These are phyloP conservation scores for Penicillium sclerotigenum DNA, from an alignment of 2,329 filamentous ascomycete species.

Conservation along the genomic window DNA sequence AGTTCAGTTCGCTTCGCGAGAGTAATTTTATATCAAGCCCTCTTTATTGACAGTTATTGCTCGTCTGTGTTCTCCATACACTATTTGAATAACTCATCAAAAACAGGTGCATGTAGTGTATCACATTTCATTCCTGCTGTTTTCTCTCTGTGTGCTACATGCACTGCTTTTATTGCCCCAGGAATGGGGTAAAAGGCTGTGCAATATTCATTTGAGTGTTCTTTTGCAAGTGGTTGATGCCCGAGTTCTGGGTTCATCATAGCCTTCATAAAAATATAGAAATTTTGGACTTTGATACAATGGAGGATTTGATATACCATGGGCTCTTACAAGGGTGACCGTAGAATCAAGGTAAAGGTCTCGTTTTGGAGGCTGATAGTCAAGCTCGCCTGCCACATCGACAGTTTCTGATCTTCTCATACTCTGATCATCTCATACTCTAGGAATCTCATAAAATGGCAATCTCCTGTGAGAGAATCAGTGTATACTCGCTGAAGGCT, in stretches of 20 bases:
- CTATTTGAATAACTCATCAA: background rate
- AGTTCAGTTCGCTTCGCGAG: too few species aligned
- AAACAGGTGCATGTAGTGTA: background rate
- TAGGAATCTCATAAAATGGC: too few species aligned
- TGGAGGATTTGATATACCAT: background rate
- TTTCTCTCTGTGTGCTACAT: background rate
- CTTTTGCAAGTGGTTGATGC: background rate
- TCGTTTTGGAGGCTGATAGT: background rate
- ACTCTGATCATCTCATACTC: background rate
- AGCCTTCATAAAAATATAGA: background rate
- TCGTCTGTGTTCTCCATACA: background rate
- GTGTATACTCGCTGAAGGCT: background rate
- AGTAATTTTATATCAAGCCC: too few species aligned
- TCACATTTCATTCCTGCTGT: background rate
- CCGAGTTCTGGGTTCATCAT: background rate
- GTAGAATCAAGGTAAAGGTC: background rate
- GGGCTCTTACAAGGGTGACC: background rate
- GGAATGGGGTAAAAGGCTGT: too few species aligned
- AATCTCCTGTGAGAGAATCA: background rate
- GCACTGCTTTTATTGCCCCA: background rate
- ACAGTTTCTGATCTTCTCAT: background rate
- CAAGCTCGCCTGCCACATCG: background rate
- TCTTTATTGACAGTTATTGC: background rate
- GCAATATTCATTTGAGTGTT: too few species aligned
- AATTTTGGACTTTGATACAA: background rate